Conservation (phyloP, 2,329 filamentous ascomycete species). For the Trichoderma afroharzianum region DNA sequence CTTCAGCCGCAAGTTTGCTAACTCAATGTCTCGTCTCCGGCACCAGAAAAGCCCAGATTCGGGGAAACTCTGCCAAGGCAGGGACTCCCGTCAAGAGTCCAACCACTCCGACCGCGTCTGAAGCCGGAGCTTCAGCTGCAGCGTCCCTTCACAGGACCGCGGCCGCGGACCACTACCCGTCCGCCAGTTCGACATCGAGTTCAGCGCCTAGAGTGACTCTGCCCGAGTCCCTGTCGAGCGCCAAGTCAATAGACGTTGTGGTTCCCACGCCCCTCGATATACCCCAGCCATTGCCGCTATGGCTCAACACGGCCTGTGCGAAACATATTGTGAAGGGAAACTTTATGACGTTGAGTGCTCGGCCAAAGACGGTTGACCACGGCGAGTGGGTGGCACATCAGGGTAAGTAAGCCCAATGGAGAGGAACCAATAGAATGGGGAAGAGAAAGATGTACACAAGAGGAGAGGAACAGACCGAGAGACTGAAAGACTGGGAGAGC, state of each 20-base stretch:
- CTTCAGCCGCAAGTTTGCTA: conserved; percentile 9
- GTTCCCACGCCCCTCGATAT: conserved; percentile 44
- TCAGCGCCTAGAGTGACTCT: conserved; percentile 59
- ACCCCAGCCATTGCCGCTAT: conserved; percentile 50
- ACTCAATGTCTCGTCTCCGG: background rate
- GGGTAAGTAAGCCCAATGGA: conserved; percentile 48
- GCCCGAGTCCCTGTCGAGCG: conserved; percentile 60
- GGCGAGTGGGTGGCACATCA: conserved; percentile 97
- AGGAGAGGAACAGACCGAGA: background rate
- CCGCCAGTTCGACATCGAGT: conserved; percentile 45
- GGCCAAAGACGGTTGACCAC: conserved; percentile 88
- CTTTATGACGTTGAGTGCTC: conserved; percentile 94
- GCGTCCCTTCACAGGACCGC: conserved; percentile 39
- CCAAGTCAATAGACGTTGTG: conserved; percentile 66
- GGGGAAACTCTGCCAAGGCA: conserved; percentile 17
- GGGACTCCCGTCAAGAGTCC: conserved; percentile 14
- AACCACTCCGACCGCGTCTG: background rate
- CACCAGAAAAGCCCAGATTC: conserved; percentile 17
- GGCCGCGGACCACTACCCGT: conserved; percentile 25
- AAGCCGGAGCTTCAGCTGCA: conserved; percentile 27
- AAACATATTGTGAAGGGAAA: conserved; percentile 95
- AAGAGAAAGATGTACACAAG: background rate
- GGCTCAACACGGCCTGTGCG: conserved; percentile 71
- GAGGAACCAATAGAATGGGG: background rate
- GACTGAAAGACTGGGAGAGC: background rate